These are phyloP conservation scores for Penicillium coprophilum DNA, from an alignment of 495 filamentous ascomycete genomes.

Conservation along the genomic window DNA sequence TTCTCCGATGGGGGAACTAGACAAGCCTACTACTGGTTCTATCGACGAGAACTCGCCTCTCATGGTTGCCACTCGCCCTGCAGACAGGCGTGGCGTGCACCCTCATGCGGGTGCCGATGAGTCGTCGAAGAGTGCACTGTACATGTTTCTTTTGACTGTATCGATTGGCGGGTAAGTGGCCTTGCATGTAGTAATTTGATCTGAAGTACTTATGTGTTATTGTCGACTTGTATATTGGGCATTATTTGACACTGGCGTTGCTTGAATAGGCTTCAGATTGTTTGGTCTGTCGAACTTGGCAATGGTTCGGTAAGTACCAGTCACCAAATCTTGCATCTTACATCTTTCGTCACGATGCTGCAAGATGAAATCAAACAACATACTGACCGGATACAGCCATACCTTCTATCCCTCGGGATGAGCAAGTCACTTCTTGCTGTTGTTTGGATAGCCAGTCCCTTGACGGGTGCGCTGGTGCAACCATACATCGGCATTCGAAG, in stretches of 20 bases:
- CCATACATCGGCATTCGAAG: slow-evolving; percentile 92
- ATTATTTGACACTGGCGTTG: slow-evolving; percentile 2
- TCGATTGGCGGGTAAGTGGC: slow-evolving; percentile 68
- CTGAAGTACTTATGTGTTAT: background rate
- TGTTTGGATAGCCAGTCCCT: slow-evolving; percentile 90
- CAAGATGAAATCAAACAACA: background rate
- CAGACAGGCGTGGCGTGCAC: slow-evolving; percentile 5
- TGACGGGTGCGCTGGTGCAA: slow-evolving; percentile 84
- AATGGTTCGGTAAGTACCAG: slow-evolving; percentile 66
- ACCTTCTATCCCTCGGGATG: slow-evolving; percentile 73
- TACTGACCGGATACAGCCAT: slow-evolving; percentile 45
- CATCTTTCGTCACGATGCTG: background rate
- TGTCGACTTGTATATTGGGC: background rate
- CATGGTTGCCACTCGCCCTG: slow-evolving; percentile 18
- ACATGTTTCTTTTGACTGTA: slow-evolving; percentile 79
- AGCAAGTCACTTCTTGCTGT: slow-evolving; percentile 91
- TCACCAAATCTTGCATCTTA: background rate
- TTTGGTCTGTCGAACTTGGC: slow-evolving; percentile 90
- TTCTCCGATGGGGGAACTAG: background rate
- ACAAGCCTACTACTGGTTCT: background rate
- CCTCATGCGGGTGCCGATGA: slow-evolving; percentile 16
- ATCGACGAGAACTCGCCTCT: slow-evolving; percentile 45
- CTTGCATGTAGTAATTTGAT: background rate
- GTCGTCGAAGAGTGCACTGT: slow-evolving; percentile 73
- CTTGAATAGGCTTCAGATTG: slow-evolving; percentile 68